A percentile compares a stretch with the other conserved stretches of the same genome.
These are phyloP conservation scores for Vanrija humicola DNA, from an alignment of 1,284 basidiomycete genomes.

Conservation along the genomic window DNA sequence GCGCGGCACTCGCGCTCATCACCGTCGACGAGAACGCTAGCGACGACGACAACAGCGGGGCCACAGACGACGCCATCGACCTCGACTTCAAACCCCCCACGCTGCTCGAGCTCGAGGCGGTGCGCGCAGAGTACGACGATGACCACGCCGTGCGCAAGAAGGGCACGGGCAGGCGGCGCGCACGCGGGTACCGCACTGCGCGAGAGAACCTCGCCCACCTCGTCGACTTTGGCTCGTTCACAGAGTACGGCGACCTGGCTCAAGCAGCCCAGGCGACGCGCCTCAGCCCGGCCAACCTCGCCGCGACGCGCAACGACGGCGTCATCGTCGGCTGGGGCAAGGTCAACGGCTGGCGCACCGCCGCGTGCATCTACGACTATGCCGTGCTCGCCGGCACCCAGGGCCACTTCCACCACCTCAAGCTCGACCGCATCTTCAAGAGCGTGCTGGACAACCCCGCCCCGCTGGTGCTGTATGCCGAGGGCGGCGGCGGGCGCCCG, in stretches of 20 bases:
- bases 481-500: conserved; percentile 17
- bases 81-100: conserved; percentile 10
- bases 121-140: conserved; percentile 12
- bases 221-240: conserved; percentile 14
- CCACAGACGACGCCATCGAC: conserved; percentile 5
- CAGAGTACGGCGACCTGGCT: conserved; percentile 18
- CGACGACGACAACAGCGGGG: neutral
- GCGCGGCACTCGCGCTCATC: conserved; percentile 11
- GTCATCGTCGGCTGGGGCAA: conserved; percentile 21
- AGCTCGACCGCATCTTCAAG: conserved; percentile 17
- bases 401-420: conserved; percentile 19
- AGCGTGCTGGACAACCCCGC: conserved; percentile 17
- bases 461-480: conserved; percentile 17
- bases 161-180: conserved; percentile 12
- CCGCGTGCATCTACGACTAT: conserved; percentile 17
- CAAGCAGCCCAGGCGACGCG: conserved; percentile 16
- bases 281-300: conserved; percentile 2
- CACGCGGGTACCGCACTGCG: conserved; percentile 12
- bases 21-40: neutral
- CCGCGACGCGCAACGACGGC: conserved; percentile 17
- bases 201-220: conserved; percentile 17
- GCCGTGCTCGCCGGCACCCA: conserved; percentile 18
- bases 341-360: conserved; percentile 13
- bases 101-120: conserved; percentile 15
- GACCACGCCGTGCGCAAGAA: conserved; percentile 8